phyloP scores from a whole-genome alignment of 2,329 filamentous ascomycete genomes.

The Trichoderma hamatum region DNA sequence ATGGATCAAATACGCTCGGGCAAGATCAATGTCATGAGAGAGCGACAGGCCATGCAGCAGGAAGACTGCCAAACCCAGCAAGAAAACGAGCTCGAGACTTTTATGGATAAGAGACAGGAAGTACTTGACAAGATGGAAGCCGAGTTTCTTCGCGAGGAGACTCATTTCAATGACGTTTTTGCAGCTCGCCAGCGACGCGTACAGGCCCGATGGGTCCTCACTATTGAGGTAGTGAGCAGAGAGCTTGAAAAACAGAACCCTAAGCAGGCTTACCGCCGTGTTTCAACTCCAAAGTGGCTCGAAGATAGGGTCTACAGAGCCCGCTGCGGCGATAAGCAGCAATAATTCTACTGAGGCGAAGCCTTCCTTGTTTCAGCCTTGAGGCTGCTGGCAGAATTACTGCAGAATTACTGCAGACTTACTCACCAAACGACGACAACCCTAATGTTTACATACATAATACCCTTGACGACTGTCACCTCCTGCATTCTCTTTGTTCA shows the following conservation, averaged over 20 bases:
- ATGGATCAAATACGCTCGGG: slow-evolving; percentile 62
- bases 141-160: slow-evolving; percentile 54
- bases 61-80: slow-evolving; percentile 61
- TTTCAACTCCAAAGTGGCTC: slow-evolving; percentile 41
- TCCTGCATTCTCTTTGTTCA: not conserved
- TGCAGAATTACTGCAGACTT: not conserved
- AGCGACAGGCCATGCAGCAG: slow-evolving; percentile 63
- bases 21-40: slow-evolving; percentile 67
- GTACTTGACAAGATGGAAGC: slow-evolving; percentile 54
- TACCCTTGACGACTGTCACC: not conserved
- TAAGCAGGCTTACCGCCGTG: slow-evolving; percentile 47
- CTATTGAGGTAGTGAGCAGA: slow-evolving; percentile 56
- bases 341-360: not conserved
- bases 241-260: slow-evolving; percentile 51
- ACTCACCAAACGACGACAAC: no score
- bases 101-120: slow-evolving; percentile 50
- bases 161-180: slow-evolving; percentile 51
- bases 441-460: not conserved
- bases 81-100: slow-evolving; percentile 52
- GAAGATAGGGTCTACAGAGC: slow-evolving; percentile 19
- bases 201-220: slow-evolving; percentile 55
- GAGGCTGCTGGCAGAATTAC: not conserved
- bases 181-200: slow-evolving; percentile 49
- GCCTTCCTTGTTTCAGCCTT: not conserved
- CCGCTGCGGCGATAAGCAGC: not conserved